These are phyloP conservation scores for Cryomyces antarcticus DNA, from an alignment of 495 filamentous ascomycete genomes.

Conservation along the genomic window DNA sequence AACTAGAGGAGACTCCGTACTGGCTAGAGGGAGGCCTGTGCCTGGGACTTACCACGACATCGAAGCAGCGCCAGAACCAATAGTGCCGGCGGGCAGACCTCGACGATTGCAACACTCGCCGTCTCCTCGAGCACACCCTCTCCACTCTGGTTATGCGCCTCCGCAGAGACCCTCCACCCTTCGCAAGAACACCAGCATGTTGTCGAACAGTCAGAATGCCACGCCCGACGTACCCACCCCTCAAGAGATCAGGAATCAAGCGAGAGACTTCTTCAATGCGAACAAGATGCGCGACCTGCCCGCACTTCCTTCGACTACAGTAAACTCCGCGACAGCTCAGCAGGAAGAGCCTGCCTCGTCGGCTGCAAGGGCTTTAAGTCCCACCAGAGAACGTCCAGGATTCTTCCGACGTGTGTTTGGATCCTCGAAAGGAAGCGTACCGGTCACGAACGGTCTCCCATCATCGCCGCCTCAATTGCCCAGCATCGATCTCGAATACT, in stretches of 20 bases:
- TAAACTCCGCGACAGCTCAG: too few relatives aligned
- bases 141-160: slow-evolving; percentile 3
- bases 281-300: slow-evolving; percentile 17
- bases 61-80: slow-evolving; percentile 76
- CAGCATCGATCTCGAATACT: neutral
- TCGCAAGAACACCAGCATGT: slow-evolving; percentile 41
- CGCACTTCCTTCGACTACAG: slow-evolving; percentile 33
- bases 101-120: slow-evolving; percentile 23
- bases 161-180: slow-evolving; percentile 14
- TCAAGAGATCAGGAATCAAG: slow-evolving; percentile 14
- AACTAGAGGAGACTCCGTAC: slow-evolving; percentile 3
- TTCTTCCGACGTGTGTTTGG: slow-evolving; percentile 90
- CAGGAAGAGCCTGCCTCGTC: slow-evolving; percentile 26
- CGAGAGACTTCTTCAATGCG: slow-evolving; percentile 17
- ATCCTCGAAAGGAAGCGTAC: slow-evolving; percentile 4
- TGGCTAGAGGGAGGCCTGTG: slow-evolving; percentile 15
- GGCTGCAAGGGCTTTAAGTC: slow-evolving; percentile 12
- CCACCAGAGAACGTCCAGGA: slow-evolving; percentile 48
- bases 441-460: neutral
- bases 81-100: slow-evolving; percentile 62
- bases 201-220: slow-evolving; percentile 38
- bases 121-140: slow-evolving; percentile 14
- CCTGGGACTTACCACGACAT: slow-evolving; percentile 4
- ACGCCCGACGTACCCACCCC: slow-evolving; percentile 18
- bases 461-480: too few relatives aligned